Evolutionary conservation across 768 basidiomycete genomes (phyloP).

Genomic region (Xerocomellus dryophilus): DNA sequence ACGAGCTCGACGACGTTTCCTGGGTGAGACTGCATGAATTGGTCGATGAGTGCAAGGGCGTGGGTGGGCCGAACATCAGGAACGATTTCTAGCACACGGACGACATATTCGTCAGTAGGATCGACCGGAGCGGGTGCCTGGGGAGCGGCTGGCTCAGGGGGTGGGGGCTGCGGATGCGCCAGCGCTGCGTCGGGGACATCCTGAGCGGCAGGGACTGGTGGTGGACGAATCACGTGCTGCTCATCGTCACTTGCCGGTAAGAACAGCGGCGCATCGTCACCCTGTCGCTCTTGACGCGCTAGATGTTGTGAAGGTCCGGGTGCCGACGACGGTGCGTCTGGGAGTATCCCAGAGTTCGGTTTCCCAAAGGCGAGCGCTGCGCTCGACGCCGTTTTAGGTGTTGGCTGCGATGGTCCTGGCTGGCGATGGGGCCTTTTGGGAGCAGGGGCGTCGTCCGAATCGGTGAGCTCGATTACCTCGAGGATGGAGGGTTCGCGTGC

Average conservation of each 20-base stretch:
- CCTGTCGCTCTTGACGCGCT: neutral
- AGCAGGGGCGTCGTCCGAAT: slow-evolving; percentile 41
- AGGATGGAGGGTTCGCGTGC: slow-evolving; percentile 8
- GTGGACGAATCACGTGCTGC: neutral
- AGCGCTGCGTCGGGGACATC: neutral
- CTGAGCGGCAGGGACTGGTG: neutral
- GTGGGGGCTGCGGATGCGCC: neutral
- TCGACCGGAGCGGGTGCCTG: slow-evolving; percentile 14
- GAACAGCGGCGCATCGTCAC: slow-evolving; percentile 31
- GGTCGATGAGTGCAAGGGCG: slow-evolving; percentile 45
- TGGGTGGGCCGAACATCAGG: slow-evolving; percentile 67
- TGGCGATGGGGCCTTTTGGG: neutral
- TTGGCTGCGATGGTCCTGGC: slow-evolving; percentile 4
- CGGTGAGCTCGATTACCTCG: slow-evolving; percentile 50
- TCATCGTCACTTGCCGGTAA: slow-evolving; percentile 39
- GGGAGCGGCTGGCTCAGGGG: slow-evolving; percentile 2
- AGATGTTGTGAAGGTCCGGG: slow-evolving; percentile 13
- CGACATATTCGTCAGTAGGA: slow-evolving; percentile 34
- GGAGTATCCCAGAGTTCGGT: slow-evolving; percentile 11
- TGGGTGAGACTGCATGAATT: slow-evolving; percentile 37
- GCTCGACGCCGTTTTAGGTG: slow-evolving; percentile 2
- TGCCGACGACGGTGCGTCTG: neutral
- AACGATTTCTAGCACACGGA: slow-evolving; percentile 62
- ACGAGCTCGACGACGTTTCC: slow-evolving; percentile 48
- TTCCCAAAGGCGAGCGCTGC: slow-evolving; percentile 9